Evolutionary conservation across 2,329 filamentous ascomycete species (phyloP), one percentile per base, ranked within the genome.

Genomic region (Trichoderma cornu-damae): DNA sequence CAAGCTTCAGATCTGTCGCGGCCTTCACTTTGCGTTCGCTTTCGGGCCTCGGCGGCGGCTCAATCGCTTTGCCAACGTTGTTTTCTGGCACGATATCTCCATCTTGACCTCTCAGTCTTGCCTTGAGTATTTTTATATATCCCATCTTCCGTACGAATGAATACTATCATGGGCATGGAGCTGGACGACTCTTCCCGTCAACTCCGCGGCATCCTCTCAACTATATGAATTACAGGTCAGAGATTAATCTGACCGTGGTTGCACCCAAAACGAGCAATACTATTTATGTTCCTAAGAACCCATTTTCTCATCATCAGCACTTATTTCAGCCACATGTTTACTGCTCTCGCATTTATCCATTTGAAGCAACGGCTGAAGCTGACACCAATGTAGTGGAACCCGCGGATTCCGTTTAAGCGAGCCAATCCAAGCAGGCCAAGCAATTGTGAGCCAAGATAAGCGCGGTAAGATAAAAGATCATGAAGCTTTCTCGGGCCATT

Each of bases 321-420:
- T 55, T 55, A 16, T 55, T 42, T 28, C 32, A 55, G 52, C 52
- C 52, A 55, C 52, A 38, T 22, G 20, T 38, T 28, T 11, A 24
- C 6, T 20, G 14, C 16, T 16, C 34, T 44, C 20, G 34, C 18
- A 38, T 9, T n/a, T 46, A 11, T 28, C 7, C n/a, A 14, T 32
- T n/a, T 26, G 32, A 26, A 16, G 24, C 14, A 38, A 7, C 32
- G 22, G 24, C n/a, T 46, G 47, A 9, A 43, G 52, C 52, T 47
- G 22, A 55, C 52, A 32, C 51, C 49, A 14, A 38, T 28, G 37
- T 38, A 16, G 32, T 38, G 52, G 52, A 38, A 22, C 20, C 52
- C 52, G 52, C 52, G 52, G 42, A 37, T 4, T 32, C 52, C 52
- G 52, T 43, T 9, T 28, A 55, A 46, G 46, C 40, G n/a, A 43